Evolutionary conservation across 2,329 filamentous ascomycete species (phyloP).

Genomic region (Epicoccum sorghinum): DNA sequence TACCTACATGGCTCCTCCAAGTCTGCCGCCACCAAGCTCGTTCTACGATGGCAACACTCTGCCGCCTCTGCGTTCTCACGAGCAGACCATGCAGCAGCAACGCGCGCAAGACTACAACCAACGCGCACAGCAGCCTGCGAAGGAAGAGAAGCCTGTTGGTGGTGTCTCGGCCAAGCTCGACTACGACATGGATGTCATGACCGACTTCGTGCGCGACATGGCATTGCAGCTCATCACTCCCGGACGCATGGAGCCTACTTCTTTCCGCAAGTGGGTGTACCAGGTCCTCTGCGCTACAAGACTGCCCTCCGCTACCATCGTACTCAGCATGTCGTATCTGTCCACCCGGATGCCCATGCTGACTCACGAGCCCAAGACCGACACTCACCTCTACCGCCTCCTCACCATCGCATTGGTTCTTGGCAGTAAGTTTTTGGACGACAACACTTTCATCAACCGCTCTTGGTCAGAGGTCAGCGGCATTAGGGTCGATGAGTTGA

Average conservation of each 20-base stretch:
- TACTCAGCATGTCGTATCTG: constrained; percentile 88
- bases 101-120: constrained; percentile 49
- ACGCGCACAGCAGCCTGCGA: constrained; percentile 50
- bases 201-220: constrained; percentile 93
- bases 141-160: constrained; percentile 73
- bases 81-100: constrained; percentile 47
- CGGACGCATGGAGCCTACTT: constrained; percentile 66
- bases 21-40: constrained; percentile 44
- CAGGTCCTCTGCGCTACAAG: constrained; percentile 90
- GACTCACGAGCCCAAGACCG: constrained; percentile 57
- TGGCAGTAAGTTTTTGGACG: constrained; percentile 93
- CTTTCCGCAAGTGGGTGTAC: constrained; percentile 90
- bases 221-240: constrained; percentile 73
- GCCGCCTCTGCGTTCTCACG: constrained; percentile 53
- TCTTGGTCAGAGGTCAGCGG: constrained; percentile 96
- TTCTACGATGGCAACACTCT: constrained; percentile 56
- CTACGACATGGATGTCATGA: constrained; percentile 96
- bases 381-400: constrained; percentile 83
- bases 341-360: constrained; percentile 81
- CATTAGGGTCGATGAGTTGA: constrained; percentile 82
- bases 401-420: constrained; percentile 83
- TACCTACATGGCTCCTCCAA: constrained; percentile 46
- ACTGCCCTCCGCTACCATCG: constrained; percentile 87
- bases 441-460: constrained; percentile 97
- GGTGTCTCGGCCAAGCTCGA: constrained; percentile 93